Percentiles rank a stretch among this genome's conserved stretches.
phyloP scores from a whole-genome alignment of 1,284 basidiomycete genomes.

The Takashimella koratensis region DNA sequence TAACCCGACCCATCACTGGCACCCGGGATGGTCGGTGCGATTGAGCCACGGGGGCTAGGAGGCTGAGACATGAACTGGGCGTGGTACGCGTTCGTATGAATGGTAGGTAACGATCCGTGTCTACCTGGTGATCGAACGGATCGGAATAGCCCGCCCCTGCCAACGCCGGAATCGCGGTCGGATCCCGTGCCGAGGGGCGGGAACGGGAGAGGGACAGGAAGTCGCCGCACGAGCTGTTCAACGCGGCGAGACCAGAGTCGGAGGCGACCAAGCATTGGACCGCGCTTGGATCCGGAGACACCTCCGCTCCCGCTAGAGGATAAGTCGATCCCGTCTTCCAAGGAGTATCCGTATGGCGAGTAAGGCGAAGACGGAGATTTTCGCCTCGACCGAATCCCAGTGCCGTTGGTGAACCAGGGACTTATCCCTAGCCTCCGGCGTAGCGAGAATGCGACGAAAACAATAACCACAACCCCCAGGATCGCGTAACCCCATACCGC shows the following conservation, averaged over 20 bases:
- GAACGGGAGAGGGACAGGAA: conserved; percentile 10
- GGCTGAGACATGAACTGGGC: neutral
- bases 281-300: neutral
- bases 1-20: neutral
- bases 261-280: conserved; percentile 10
- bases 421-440: neutral
- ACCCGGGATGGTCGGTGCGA: neutral
- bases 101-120: neutral
- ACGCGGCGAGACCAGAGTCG: conserved; percentile 23
- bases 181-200: neutral
- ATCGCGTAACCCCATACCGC: conserved; percentile 40
- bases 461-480: conserved; percentile 24
- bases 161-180: neutral
- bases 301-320: neutral
- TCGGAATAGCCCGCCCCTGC: neutral
- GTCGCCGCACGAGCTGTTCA: conserved; percentile 5
- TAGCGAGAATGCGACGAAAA: neutral
- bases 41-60: neutral
- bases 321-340: conserved; percentile 20
- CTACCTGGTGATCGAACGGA: neutral
- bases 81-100: neutral
- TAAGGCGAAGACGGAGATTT: conserved; percentile 4
- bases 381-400: conserved; percentile 12
- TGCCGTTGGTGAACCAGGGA: neutral
- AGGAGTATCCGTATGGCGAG: conserved; percentile 5